These are phyloP conservation scores for Cochlearia excelsa DNA, from an alignment of 345 rosid species.

Conservation along the genomic window DNA sequence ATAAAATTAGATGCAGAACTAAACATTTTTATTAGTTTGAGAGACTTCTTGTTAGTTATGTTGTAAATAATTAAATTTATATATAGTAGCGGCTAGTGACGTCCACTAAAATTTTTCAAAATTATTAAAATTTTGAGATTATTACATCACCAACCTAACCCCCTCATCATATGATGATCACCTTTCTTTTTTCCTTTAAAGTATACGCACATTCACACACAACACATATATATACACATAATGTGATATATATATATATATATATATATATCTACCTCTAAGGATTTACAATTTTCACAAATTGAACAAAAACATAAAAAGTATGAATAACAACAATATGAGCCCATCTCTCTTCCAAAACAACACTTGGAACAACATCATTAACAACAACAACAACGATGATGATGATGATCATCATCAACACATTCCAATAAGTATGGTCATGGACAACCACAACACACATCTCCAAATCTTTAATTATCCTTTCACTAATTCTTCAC, in stretches of 20 bases:
- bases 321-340: slow-evolving; percentile 54
- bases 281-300: slow-evolving; percentile 21
- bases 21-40: slow-evolving; percentile 1
- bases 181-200: slow-evolving; percentile 28
- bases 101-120: slow-evolving; percentile 28
- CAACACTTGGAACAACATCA: slow-evolving; percentile 41
- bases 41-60: neutral
- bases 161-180: slow-evolving; percentile 39
- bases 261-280: slow-evolving; percentile 16
- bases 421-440: slow-evolving; percentile 37
- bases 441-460: slow-evolving; percentile 45
- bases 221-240: neutral
- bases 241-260: too few species aligned
- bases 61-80: slow-evolving; percentile 1
- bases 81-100: slow-evolving; percentile 25
- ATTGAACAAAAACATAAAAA: slow-evolving; percentile 23
- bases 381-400: slow-evolving; percentile 15
- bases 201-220: slow-evolving; percentile 8
- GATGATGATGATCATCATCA: slow-evolving; percentile 15
- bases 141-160: slow-evolving; percentile 45
- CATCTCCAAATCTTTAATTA: slow-evolving; percentile 36
- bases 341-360: slow-evolving; percentile 49
- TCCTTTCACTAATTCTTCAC: slow-evolving; percentile 35
- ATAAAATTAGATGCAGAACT: too few species aligned
- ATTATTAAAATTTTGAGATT: slow-evolving; percentile 2